Percentiles rank a stretch among this genome's conserved stretches.
Conservation (phyloP, 2,329 filamentous ascomycete genomes). For the Aureobasidium melanogenum region DNA sequence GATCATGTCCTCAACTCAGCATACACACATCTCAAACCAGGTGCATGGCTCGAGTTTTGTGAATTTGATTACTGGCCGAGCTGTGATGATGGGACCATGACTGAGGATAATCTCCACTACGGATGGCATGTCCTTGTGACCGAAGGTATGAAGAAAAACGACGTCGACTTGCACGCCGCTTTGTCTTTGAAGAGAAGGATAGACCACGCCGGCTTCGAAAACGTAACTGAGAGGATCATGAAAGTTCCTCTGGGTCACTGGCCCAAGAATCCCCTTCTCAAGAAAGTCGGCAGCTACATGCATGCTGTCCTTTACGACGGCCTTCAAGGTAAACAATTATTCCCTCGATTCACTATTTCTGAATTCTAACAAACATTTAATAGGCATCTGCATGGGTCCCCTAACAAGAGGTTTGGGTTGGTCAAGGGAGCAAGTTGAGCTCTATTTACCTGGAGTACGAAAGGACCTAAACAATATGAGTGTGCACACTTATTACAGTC, state of each 20-base stretch:
- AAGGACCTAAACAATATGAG: constrained; percentile 25
- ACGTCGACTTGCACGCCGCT: constrained; percentile 16
- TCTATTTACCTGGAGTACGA: constrained; percentile 29
- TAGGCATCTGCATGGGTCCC: constrained; percentile 9
- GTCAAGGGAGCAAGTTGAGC: constrained; percentile 35
- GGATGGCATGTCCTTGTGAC: constrained; percentile 17
- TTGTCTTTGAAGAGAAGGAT: constrained; percentile 15
- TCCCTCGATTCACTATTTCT: neutral
- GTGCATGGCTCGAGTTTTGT: constrained; percentile 33
- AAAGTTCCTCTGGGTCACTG: constrained; percentile 19
- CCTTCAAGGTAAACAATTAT: constrained; percentile 1
- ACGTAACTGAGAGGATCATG: constrained; percentile 18
- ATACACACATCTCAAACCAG: constrained; percentile 21
- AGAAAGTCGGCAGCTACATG: constrained; percentile 11
- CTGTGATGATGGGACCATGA: constrained; percentile 16
- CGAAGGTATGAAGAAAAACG: constrained; percentile 15
- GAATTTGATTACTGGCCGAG: constrained; percentile 23
- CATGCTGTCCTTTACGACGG: constrained; percentile 9
- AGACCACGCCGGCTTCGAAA: constrained; percentile 19
- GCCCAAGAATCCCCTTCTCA: constrained; percentile 17
- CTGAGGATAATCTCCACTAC: constrained; percentile 14
- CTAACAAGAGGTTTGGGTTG: constrained; percentile 34
- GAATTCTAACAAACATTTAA: neutral
- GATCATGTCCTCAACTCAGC: constrained; percentile 14
- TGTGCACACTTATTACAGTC: constrained; percentile 28